phyloP scores from a whole-genome alignment of 345 rosid genomes.

The Gynandropsis gynandra region DNA sequence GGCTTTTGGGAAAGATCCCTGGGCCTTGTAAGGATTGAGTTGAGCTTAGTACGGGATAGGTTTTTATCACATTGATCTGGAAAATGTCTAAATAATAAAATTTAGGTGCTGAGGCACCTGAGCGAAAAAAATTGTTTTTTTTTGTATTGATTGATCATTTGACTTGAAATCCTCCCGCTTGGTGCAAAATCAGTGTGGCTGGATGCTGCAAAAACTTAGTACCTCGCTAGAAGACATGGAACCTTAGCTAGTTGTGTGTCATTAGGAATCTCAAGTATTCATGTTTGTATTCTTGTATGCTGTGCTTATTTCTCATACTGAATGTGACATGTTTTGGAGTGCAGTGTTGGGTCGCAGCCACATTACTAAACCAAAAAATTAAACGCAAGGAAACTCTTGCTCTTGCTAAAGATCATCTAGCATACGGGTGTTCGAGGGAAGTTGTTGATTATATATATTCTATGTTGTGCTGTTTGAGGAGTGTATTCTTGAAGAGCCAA shows the following conservation, averaged over 20 bases:
- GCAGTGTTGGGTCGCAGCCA: slow-evolving; percentile 88
- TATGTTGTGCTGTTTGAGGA: slow-evolving; percentile 50
- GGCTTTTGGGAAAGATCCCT: too few species aligned
- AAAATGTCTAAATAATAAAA: too few species aligned
- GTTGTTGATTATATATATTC: slow-evolving; percentile 58
- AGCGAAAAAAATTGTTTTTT: too few species aligned
- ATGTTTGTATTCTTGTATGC: slow-evolving; percentile 10
- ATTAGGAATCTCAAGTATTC: slow-evolving; percentile 7
- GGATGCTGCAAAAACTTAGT: too few species aligned
- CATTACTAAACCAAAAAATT: slow-evolving; percentile 56
- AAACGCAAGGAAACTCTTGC: slow-evolving; percentile 56
- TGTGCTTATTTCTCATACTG: slow-evolving; percentile 10
- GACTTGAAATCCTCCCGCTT: too few species aligned
- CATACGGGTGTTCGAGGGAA: slow-evolving; percentile 52
- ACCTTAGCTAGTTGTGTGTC: slow-evolving; percentile 8
- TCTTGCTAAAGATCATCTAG: slow-evolving; percentile 54
- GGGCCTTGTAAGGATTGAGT: too few species aligned
- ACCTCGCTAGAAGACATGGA: too few species aligned
- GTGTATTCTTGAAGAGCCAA: slow-evolving; percentile 34
- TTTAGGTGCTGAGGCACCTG: too few species aligned
- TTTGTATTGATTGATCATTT: too few species aligned
- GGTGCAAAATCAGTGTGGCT: too few species aligned
- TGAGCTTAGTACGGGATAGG: too few species aligned
- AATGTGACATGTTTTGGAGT: slow-evolving; percentile 15
- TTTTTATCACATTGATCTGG: too few species aligned